Conservation (phyloP, 768 basidiomycete species). For the Tylopilus balloui region DNA sequence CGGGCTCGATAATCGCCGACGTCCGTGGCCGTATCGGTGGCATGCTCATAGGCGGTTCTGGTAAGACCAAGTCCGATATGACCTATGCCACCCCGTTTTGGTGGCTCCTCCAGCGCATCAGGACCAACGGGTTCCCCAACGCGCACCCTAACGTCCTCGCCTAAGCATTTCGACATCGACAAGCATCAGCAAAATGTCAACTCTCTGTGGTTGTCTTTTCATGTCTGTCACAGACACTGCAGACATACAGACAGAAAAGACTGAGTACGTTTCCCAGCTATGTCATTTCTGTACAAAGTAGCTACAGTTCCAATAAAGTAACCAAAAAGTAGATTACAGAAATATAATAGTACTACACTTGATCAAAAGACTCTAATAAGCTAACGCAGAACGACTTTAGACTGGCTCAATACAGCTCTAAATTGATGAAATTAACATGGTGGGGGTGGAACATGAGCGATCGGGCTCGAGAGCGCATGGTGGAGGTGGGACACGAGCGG, state of each 20-base stretch:
- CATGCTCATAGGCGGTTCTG: neutral
- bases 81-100: neutral
- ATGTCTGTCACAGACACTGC: neutral
- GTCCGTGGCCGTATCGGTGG: neutral
- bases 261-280: neutral
- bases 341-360: no score
- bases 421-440: no score
- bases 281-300: neutral
- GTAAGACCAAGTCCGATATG: neutral
- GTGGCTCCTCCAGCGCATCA: neutral
- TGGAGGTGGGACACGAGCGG: no score
- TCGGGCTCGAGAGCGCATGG: no score
- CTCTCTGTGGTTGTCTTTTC: neutral
- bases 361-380: no score
- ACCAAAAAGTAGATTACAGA: no score
- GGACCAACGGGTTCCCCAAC: neutral
- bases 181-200: neutral
- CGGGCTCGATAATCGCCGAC: neutral
- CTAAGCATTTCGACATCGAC: neutral
- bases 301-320: neutral
- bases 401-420: no score
- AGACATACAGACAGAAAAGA: neutral
- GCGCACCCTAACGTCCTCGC: neutral
- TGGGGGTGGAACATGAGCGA: no score
- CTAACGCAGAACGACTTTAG: no score